Conservation (phyloP, 805 yeast species). For the Jamesozyma lodderae region DNA sequence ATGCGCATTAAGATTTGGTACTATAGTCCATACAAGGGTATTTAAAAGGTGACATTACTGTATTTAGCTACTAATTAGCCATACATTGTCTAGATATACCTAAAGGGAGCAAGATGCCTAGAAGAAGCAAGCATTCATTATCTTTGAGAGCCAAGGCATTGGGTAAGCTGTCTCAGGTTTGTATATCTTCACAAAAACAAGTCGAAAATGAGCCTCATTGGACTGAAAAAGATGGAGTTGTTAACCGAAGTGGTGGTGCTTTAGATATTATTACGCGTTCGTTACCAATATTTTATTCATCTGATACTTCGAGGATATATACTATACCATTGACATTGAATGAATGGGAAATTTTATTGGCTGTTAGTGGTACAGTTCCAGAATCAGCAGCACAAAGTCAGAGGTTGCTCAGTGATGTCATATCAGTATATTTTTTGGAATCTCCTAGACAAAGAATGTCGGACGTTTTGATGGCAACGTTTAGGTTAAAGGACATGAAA, state of each 20-base stretch:
- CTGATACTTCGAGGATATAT: slow-evolving; percentile 19
- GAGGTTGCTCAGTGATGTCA: slow-evolving; percentile 32
- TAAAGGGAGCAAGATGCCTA: too few species aligned
- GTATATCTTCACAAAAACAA: slow-evolving; percentile 3
- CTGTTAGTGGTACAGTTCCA: slow-evolving; percentile 37
- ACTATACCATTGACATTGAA: slow-evolving; percentile 39
- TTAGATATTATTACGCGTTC: slow-evolving; percentile 17
- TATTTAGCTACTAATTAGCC: too few species aligned
- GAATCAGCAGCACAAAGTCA: slow-evolving; percentile 32
- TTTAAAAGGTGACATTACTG: too few species aligned
- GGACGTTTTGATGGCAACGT: slow-evolving; percentile 26
- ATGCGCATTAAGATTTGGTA: too few species aligned
- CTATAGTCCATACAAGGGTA: too few species aligned
- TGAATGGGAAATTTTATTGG: slow-evolving; percentile 47
- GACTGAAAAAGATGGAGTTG: too few species aligned
- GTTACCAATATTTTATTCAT: slow-evolving; percentile 23
- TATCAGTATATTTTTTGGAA: slow-evolving; percentile 41
- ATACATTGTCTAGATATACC: too few species aligned
- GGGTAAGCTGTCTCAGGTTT: slow-evolving; percentile 15
- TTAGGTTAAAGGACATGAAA: slow-evolving; percentile 27
- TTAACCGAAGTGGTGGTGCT: slow-evolving; percentile 2
- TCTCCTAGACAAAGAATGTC: slow-evolving; percentile 44
- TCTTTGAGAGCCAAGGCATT: slow-evolving; percentile 21
- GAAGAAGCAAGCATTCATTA: neutral
- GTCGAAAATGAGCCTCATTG: neutral